These are phyloP conservation scores for Aspergillus sp. DNA, from an alignment of 2,329 filamentous ascomycete genomes.

Conservation along the genomic window DNA sequence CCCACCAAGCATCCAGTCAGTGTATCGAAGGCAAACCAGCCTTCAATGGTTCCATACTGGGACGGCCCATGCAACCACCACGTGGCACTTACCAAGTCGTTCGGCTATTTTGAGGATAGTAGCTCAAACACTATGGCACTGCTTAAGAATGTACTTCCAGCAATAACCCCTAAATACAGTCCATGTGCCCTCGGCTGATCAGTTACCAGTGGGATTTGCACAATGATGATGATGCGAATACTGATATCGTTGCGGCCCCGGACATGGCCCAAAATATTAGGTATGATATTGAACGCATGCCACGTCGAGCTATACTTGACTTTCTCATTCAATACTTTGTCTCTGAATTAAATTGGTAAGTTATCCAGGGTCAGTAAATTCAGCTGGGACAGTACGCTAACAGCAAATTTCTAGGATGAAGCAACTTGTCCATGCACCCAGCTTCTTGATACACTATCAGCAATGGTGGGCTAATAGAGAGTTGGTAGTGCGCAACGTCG, in stretches of 20 bases:
- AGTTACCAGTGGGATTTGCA: neutral
- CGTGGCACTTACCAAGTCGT: neutral
- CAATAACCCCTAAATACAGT: too few species aligned
- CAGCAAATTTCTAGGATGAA: neutral
- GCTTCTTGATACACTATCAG: constrained; percentile 7
- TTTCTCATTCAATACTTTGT: constrained; percentile 8
- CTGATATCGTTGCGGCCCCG: neutral
- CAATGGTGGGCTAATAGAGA: constrained; percentile 1
- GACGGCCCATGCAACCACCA: neutral
- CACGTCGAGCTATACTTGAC: neutral
- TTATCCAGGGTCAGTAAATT: neutral
- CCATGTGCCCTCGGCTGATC: too few species aligned
- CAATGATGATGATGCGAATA: neutral
- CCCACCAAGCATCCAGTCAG: too few species aligned
- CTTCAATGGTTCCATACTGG: too few species aligned
- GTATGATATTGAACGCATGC: neutral
- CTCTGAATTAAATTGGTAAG: constrained; percentile 7
- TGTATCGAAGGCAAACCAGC: too few species aligned
- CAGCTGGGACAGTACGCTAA: neutral
- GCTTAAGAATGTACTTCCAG: neutral
- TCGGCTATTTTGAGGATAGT: constrained; percentile 12
- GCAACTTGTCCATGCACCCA: constrained; percentile 6
- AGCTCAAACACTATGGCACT: constrained; percentile 6
- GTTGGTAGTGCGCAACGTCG: neutral
- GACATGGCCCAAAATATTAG: neutral